Base-by-base conservation (phyloP, 2,329 filamentous ascomycete species). In the Talaromyces sp. region DNA sequence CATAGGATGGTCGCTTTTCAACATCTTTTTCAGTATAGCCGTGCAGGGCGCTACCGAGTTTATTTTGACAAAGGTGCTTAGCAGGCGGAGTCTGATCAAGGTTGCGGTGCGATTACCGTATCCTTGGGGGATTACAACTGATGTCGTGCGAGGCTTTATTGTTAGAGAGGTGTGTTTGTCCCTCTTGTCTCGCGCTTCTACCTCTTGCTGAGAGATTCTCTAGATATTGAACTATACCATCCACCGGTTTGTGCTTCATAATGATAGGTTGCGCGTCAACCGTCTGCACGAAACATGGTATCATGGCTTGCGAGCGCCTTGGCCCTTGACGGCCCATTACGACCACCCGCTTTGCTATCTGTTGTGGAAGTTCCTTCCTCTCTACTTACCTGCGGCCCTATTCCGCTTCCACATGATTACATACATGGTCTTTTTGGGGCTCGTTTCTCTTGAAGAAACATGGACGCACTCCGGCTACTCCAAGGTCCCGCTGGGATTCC, bases 211-310 rank as follows among this genome's bases (percentile, higher is more conserved):
- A 54, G 14, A 2, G 12, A 57, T 23, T 28, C 33, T 3, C 42
- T 61, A 76, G 73, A 63, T 72, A 35, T 54, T 74, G 4, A 64
- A 67, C 63, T 96, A 96, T 73, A 83, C 86, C 68, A 81, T 91
- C 67, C 92, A 96, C 76, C 87, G 89, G 58, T 84, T 84, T 70
- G 64, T 88, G 28, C 82, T 96, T 8, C 92, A 96, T 76, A 82
- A 58, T 80, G 85, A 71, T 64, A 70, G 55, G 58, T 68, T 60
- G 82, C 80, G 70, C 78, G 78, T 69, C 86, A 91, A 76, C 75
- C 80, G 66, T 37, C 66, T 76, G 70, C 85, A 88, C 68, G 65
- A 75, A 21, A 68, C 70, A 37, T 87, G 85, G 85, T 84, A 86
- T 63, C 85, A 88, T 69, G 77, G 76, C 48, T 71, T 86, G 50